A percentile compares a stretch with the other conserved stretches of the same genome.
phyloP scores from a whole-genome alignment of 352 stramenopile species.

The Aphanomyces invadans region DNA sequence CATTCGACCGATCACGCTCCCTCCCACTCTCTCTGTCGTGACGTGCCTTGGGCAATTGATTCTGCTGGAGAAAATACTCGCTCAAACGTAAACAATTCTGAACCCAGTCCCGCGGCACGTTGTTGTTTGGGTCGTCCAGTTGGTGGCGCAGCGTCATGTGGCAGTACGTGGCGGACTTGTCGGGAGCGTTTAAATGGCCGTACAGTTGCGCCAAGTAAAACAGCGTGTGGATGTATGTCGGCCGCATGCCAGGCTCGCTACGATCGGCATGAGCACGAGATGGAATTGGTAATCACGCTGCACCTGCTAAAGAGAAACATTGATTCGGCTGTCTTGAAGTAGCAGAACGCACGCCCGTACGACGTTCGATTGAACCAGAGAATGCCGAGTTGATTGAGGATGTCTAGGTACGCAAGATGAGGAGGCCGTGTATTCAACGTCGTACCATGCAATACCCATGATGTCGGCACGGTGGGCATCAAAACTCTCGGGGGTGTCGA shows the following conservation, averaged over 20 bases:
- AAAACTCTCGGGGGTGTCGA: not conserved
- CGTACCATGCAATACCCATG: not conserved
- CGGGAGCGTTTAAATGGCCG: conserved; percentile 36
- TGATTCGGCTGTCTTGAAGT: conserved; percentile 35
- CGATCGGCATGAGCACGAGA: conserved; percentile 23
- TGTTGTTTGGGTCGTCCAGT: conserved; percentile 26
- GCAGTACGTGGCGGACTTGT: conserved; percentile 52
- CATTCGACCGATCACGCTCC: not conserved
- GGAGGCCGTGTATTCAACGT: not conserved
- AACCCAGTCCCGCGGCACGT: conserved; percentile 8
- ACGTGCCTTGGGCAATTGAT: conserved; percentile 14
- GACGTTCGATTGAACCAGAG: conserved; percentile 55
- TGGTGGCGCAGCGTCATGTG: conserved; percentile 58
- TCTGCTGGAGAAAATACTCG: conserved; percentile 5
- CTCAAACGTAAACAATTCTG: conserved; percentile 10
- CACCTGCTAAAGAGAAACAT: conserved; percentile 16
- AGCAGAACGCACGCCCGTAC: conserved; percentile 44
- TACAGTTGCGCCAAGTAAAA: conserved; percentile 75
- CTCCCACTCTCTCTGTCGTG: not conserved
- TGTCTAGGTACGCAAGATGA: conserved; percentile 20
- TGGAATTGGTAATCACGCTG: not conserved
- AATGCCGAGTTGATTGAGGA: conserved; percentile 60
- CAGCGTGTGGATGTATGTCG: conserved; percentile 41
- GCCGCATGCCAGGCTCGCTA: conserved; percentile 16
- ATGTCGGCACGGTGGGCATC: conserved; percentile 9